Percentiles rank a stretch among this genome's conserved stretches.
These are phyloP conservation scores for Zalerion maritima DNA, from an alignment of 495 filamentous ascomycete species.

Conservation along the genomic window DNA sequence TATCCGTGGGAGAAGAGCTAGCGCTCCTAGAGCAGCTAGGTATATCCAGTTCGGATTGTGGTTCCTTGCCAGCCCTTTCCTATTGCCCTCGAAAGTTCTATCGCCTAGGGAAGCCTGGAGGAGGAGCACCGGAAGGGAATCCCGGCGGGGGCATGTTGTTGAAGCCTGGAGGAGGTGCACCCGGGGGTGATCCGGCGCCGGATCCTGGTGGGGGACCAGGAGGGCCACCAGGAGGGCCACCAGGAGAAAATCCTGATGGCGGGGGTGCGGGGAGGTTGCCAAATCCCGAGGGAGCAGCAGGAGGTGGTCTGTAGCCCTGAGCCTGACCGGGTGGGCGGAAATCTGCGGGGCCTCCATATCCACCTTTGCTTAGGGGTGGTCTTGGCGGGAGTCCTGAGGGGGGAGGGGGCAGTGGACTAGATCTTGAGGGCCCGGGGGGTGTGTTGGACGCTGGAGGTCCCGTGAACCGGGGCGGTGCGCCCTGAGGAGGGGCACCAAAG, in stretches of 20 bases:
- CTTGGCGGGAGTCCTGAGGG: constrained; percentile 66
- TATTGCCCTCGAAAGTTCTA: too few relatives aligned
- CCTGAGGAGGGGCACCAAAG: constrained; percentile 8
- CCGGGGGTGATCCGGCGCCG: too few relatives aligned
- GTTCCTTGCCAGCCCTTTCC: too few relatives aligned
- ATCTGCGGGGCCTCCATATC: constrained; percentile 62
- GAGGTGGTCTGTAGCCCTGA: constrained; percentile 33
- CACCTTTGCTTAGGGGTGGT: constrained; percentile 62
- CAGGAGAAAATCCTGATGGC: constrained; percentile 36
- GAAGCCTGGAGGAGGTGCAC: too few relatives aligned
- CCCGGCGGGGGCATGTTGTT: too few relatives aligned
- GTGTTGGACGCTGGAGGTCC: constrained; percentile 17
- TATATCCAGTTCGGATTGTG: too few relatives aligned
- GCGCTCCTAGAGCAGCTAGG: too few relatives aligned
- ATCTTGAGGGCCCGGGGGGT: constrained; percentile 9
- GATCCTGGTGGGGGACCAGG: too few relatives aligned
- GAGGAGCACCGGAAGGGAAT: too few relatives aligned
- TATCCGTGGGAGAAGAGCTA: too few relatives aligned
- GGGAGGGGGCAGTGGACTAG: constrained; percentile 37
- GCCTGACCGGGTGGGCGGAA: constrained; percentile 38
- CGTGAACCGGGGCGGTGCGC: constrained; percentile 13
- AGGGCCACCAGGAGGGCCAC: too few relatives aligned
- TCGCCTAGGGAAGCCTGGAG: too few relatives aligned
- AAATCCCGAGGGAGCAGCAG: constrained; percentile 40
- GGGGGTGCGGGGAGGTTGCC: constrained; percentile 18